phyloP scores from a whole-genome alignment of 352 stramenopile species.

The Pythium utonaiense region DNA sequence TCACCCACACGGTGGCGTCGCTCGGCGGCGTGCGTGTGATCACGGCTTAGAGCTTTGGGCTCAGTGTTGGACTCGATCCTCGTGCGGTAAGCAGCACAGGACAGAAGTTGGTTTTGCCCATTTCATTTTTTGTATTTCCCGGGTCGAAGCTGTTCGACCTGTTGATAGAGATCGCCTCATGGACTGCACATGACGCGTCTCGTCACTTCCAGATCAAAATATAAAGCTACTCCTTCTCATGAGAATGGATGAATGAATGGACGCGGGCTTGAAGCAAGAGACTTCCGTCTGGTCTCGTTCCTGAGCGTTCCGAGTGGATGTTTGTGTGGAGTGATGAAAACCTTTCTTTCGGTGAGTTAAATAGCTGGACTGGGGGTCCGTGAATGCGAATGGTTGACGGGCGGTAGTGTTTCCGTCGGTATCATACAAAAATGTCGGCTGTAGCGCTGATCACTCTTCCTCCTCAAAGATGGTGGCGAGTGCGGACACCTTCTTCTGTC shows the following conservation, averaged over 20 bases:
- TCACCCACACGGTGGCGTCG: constrained; percentile 89
- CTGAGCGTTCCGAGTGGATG: background rate
- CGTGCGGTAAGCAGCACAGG: background rate
- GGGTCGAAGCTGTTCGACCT: background rate
- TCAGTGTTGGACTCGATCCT: background rate
- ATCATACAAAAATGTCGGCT: background rate
- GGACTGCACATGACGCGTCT: constrained; percentile 1
- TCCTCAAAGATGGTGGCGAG: constrained; percentile 41
- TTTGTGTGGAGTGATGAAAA: background rate
- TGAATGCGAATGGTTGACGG: background rate
- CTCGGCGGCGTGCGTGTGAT: constrained; percentile 92
- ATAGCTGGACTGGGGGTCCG: constrained; percentile 1
- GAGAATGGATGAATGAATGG: background rate
- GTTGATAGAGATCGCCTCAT: background rate
- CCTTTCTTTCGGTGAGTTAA: constrained; percentile 9
- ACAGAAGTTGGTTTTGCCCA: background rate
- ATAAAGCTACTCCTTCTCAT: background rate
- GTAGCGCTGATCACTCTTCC: background rate
- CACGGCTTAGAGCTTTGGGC: constrained; percentile 47
- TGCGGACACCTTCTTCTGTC: constrained; percentile 34
- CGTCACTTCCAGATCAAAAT: background rate
- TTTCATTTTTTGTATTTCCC: constrained; percentile 3
- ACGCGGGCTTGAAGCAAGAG: background rate
- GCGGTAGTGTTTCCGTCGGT: background rate
- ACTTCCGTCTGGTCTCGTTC: background rate